Base-by-base conservation (phyloP, 306 rosid species). In the Fragaria iinumae region DNA sequence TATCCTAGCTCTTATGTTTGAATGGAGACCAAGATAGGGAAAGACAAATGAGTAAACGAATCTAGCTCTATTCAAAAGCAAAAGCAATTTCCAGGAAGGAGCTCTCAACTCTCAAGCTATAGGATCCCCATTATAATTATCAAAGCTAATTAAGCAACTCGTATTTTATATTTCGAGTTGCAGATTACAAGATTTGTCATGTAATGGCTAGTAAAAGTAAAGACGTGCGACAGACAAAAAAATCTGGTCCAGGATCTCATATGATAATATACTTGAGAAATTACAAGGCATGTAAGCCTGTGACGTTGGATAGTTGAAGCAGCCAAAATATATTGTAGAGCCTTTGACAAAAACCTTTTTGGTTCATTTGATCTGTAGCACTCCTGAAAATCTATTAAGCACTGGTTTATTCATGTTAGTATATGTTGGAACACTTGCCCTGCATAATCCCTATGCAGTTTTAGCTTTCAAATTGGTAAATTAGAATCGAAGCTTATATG, bases 11-110 rank as follows among this genome's bases (percentile, higher is more conserved):
- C 85, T 62, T 44, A 72, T 53, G 49, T 49, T 72, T 59, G 76
- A 82, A 64, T 56, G 25, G 9, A 65, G 87, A 84, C 90, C 75
- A 84, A 53, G 5, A 49, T 49, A 49, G 55, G 20, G 20, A 49
- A 64, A 82, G 3, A 20, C 52, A 49, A 57, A 10, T 66, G 27
- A 36, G 49, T 49, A 49, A 77, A 34, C 66, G 27, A 67, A 45
- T 75, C 47, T 0, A 9, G 23, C 69, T 64, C 44, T 69, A 27
- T 71, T 59, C 72, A 79, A 81, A 83, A 77, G 76, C 67, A 72
- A 6, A 29, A 17, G 92, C 80, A 72, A 67, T 21, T 88, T 87
- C 92, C 81, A 1, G 69, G 92, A 86, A 38, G 16, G 27, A 17
- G 27, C 68, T 2, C 43, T 39, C 43, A 1, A 8, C 7, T 32